A percentile compares a stretch with the other conserved stretches of the same genome.
These are phyloP conservation scores for Microstegium vimineum DNA, from an alignment of 176 grass and related monocot species.

Conservation along the genomic window DNA sequence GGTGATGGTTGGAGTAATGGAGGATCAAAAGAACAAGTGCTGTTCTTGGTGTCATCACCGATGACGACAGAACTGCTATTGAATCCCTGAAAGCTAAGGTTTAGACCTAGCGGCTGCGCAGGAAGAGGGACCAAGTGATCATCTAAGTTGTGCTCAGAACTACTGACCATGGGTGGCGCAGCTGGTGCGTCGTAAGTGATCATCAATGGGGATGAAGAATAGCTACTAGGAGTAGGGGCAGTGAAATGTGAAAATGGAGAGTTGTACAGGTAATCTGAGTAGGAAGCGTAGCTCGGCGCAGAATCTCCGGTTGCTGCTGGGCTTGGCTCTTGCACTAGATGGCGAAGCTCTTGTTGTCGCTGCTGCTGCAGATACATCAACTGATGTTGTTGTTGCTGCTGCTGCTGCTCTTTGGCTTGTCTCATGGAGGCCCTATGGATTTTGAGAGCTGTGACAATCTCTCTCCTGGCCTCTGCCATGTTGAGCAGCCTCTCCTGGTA, in stretches of 20 bases:
- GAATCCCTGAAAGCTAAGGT: slow-evolving; percentile 84
- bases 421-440: slow-evolving; percentile 93
- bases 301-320: slow-evolving; percentile 15
- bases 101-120: slow-evolving; percentile 67
- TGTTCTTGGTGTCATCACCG: slow-evolving; percentile 23
- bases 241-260: slow-evolving; percentile 32
- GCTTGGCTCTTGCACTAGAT: slow-evolving; percentile 21
- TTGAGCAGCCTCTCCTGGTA: slow-evolving; percentile 94
- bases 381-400: slow-evolving; percentile 29
- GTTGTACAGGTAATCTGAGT: slow-evolving; percentile 42
- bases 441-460: slow-evolving; percentile 92
- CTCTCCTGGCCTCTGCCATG: slow-evolving; percentile 94
- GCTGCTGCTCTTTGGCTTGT: slow-evolving; percentile 78
- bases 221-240: neutral
- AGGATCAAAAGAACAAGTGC: slow-evolving; percentile 21
- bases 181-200: slow-evolving; percentile 29
- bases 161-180: slow-evolving; percentile 24
- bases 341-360: slow-evolving; percentile 40
- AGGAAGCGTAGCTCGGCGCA: slow-evolving; percentile 34
- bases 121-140: slow-evolving; percentile 41
- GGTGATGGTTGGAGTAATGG: slow-evolving; percentile 42
- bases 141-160: slow-evolving; percentile 35
- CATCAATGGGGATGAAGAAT: slow-evolving; percentile 26
- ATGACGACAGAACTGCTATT: neutral
- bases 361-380: slow-evolving; percentile 31